A percentile compares a stretch with the other conserved stretches of the same genome.
Conservation (phyloP, 768 basidiomycete genomes). For the Tricholoma saponaceum region DNA sequence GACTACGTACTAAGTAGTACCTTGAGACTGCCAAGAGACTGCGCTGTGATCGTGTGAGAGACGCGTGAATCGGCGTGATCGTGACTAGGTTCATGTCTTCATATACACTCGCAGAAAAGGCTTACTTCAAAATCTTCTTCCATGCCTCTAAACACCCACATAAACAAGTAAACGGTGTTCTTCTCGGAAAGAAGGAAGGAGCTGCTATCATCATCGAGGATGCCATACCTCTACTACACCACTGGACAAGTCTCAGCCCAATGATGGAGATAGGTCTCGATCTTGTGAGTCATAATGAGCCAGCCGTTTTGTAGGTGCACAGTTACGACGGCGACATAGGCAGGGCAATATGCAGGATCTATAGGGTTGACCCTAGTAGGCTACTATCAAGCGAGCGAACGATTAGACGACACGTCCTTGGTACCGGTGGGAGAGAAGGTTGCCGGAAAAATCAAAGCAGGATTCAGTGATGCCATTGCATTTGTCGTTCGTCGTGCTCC, state of each 20-base stretch:
- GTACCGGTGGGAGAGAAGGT: slow-evolving; percentile 66
- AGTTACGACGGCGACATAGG: slow-evolving; percentile 33
- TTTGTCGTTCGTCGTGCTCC: slow-evolving; percentile 51
- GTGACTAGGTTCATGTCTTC: slow-evolving; percentile 21
- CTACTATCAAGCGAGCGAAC: slow-evolving; percentile 73
- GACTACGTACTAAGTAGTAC: too few species aligned
- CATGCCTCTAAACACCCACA: slow-evolving; percentile 82
- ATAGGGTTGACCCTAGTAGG: slow-evolving; percentile 54
- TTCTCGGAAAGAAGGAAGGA: slow-evolving; percentile 51
- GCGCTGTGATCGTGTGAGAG: too few species aligned
- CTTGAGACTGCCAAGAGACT: too few species aligned
- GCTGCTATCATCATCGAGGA: slow-evolving; percentile 51
- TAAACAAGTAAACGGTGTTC: slow-evolving; percentile 68
- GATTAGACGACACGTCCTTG: slow-evolving; percentile 54
- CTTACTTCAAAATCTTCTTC: slow-evolving; percentile 71
- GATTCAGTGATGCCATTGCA: slow-evolving; percentile 59
- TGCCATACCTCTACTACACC: slow-evolving; percentile 74
- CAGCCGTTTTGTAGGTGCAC: neutral
- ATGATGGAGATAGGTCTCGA: slow-evolving; percentile 87
- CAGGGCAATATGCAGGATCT: slow-evolving; percentile 54
- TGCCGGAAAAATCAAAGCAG: slow-evolving; percentile 46
- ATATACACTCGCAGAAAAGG: slow-evolving; percentile 55
- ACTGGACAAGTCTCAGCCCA: slow-evolving; percentile 80
- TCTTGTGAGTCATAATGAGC: slow-evolving; percentile 42
- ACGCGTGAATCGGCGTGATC: too few species aligned